These are phyloP conservation scores for Kalaharituber pfeilii DNA, from an alignment of 2,329 filamentous ascomycete genomes.

Conservation along the genomic window DNA sequence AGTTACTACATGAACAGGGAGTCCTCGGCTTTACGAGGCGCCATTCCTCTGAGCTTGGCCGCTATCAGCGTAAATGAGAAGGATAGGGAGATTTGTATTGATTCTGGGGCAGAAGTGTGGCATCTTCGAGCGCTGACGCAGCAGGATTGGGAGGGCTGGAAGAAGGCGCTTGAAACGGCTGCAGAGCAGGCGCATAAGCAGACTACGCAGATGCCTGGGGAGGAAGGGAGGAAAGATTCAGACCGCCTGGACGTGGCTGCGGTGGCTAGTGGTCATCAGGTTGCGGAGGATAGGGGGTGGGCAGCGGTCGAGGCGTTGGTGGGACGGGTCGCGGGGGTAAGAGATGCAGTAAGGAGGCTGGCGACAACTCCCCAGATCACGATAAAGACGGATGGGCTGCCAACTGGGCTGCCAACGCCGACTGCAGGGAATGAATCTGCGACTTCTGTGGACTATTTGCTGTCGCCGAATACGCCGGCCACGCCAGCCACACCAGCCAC, in stretches of 20 bases:
- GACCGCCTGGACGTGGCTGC: neutral
- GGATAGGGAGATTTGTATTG: constrained; percentile 81
- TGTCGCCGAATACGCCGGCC: constrained; percentile 24
- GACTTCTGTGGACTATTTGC: too few relatives aligned
- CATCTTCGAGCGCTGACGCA: constrained; percentile 69
- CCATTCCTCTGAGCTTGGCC: constrained; percentile 78
- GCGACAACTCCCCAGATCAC: constrained; percentile 39
- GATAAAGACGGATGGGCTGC: constrained; percentile 23
- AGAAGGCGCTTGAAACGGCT: constrained; percentile 68
- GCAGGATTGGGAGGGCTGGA: constrained; percentile 80
- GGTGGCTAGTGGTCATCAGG: neutral
- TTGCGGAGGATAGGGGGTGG: constrained; percentile 58
- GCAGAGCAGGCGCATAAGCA: constrained; percentile 41
- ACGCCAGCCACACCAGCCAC: constrained; percentile 23
- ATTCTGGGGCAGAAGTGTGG: constrained; percentile 95
- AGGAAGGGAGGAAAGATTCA: constrained; percentile 6
- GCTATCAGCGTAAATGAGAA: constrained; percentile 80
- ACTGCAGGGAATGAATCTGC: constrained; percentile 11
- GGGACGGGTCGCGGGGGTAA: constrained; percentile 66
- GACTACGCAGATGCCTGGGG: constrained; percentile 12
- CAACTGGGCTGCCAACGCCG: constrained; percentile 18
- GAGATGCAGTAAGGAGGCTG: constrained; percentile 72
- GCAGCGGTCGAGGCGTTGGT: constrained; percentile 68
- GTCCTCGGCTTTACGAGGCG: constrained; percentile 77
- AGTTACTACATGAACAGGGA: constrained; percentile 95